These are phyloP conservation scores for Boletus barrowsii DNA, from an alignment of 768 basidiomycete genomes.

Conservation along the genomic window DNA sequence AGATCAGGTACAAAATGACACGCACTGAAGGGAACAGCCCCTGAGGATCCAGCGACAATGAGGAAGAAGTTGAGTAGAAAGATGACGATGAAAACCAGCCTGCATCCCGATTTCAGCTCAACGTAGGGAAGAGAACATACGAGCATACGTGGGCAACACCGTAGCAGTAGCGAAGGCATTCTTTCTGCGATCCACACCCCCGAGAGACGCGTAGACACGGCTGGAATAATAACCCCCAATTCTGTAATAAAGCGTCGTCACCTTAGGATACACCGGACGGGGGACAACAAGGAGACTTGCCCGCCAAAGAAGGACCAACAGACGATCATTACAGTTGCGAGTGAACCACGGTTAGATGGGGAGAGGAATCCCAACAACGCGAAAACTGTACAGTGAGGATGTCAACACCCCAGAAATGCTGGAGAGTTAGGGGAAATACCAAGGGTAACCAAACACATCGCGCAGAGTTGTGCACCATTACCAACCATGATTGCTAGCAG, in stretches of 20 bases:
- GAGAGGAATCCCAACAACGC: slow-evolving; percentile 91
- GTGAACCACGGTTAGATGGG: slow-evolving; percentile 91
- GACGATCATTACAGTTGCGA: slow-evolving; percentile 66
- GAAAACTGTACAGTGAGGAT: slow-evolving; percentile 56
- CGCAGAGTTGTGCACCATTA: slow-evolving; percentile 54
- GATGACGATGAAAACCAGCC: slow-evolving; percentile 78
- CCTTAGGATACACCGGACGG: not conserved
- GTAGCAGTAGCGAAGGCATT: slow-evolving; percentile 89
- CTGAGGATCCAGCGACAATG: slow-evolving; percentile 79
- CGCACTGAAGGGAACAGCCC: slow-evolving; percentile 91
- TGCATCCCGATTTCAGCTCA: slow-evolving; percentile 30
- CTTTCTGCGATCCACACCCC: slow-evolving; percentile 70
- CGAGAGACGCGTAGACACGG: slow-evolving; percentile 72
- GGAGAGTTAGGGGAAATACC: slow-evolving; percentile 39
- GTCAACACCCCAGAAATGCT: slow-evolving; percentile 2
- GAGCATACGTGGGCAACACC: slow-evolving; percentile 74
- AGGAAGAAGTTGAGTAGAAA: slow-evolving; percentile 93
- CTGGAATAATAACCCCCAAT: slow-evolving; percentile 88
- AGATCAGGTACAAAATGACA: not conserved
- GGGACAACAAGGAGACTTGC: slow-evolving; percentile 35
- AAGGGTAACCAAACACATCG: slow-evolving; percentile 87
- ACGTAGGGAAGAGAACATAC: not conserved
- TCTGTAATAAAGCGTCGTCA: slow-evolving; percentile 35
- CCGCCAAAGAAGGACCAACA: slow-evolving; percentile 93
- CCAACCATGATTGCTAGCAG: slow-evolving; percentile 83